A percentile compares a stretch with the other conserved stretches of the same genome.
Conservation (phyloP, 106 monocot genomes). For the Posidonia australis region DNA sequence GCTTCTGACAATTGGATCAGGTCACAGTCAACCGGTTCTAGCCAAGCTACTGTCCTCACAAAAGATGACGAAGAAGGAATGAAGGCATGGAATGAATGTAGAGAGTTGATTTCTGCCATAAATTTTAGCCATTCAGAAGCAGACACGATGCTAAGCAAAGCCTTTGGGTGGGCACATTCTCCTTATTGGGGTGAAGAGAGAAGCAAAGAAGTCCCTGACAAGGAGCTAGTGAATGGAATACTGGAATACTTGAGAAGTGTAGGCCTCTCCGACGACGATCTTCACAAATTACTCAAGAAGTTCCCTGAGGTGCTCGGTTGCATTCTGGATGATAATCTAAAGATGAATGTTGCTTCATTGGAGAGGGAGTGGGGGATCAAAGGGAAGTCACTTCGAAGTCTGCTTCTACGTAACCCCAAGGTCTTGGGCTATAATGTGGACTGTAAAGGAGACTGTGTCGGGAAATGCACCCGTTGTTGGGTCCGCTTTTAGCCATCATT, state of each 20-base stretch:
- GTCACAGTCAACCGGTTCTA: not conserved
- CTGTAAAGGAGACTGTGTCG: conserved; percentile 88
- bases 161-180: conserved; percentile 76
- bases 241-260: conserved; percentile 50
- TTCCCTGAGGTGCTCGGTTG: conserved; percentile 93
- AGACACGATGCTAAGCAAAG: conserved; percentile 58
- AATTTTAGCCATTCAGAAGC: conserved; percentile 49
- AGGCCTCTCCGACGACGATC: conserved; percentile 69
- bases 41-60: conserved; percentile 3
- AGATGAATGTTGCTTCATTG: conserved; percentile 41
- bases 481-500: conserved; percentile 85
- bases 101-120: conserved; percentile 34
- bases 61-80: conserved; percentile 33
- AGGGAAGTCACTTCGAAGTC: conserved; percentile 61
- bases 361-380: conserved; percentile 84
- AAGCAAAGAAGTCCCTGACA: conserved; percentile 35
- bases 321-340: conserved; percentile 51
- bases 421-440: conserved; percentile 91
- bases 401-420: conserved; percentile 83
- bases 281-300: conserved; percentile 80
- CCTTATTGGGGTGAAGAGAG: conserved; percentile 97
- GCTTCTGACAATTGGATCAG: not conserved
- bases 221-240: conserved; percentile 24
- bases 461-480: conserved; percentile 82
- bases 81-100: conserved; percentile 51